phyloP scores from a whole-genome alignment of 2,329 filamentous ascomycete genomes.

The Xylariaceae sp. region DNA sequence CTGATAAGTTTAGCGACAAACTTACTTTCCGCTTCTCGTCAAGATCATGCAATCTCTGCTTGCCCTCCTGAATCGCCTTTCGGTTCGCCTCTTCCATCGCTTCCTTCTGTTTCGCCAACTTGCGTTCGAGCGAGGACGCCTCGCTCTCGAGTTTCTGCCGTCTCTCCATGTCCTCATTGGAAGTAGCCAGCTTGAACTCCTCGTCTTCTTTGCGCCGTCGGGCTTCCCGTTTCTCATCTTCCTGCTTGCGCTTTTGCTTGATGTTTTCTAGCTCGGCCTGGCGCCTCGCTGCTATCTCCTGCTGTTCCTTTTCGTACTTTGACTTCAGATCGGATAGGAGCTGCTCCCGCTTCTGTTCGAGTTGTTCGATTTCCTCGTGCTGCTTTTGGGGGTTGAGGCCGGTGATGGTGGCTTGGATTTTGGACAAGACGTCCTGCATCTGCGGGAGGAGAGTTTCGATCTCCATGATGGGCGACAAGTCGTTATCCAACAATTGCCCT shows the following conservation, averaged over 20 bases:
- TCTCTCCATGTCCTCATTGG: slow-evolving; percentile 31
- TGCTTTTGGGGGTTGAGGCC: slow-evolving; percentile 32
- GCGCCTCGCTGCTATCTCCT: slow-evolving; percentile 29
- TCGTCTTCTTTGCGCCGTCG: slow-evolving; percentile 35
- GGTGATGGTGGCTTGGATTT: slow-evolving; percentile 36
- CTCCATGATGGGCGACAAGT: slow-evolving; percentile 25
- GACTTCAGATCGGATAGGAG: slow-evolving; percentile 31
- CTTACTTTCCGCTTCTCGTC: slow-evolving; percentile 34
- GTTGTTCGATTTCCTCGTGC: slow-evolving; percentile 34
- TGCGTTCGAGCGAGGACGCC: slow-evolving; percentile 31
- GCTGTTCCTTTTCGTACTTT: slow-evolving; percentile 31
- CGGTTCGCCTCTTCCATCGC: slow-evolving; percentile 31
- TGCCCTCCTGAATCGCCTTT: slow-evolving; percentile 29
- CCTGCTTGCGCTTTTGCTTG: slow-evolving; percentile 33
- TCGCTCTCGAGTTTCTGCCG: slow-evolving; percentile 29
- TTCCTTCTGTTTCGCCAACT: slow-evolving; percentile 34
- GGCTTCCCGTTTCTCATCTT: slow-evolving; percentile 38
- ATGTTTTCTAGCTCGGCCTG: slow-evolving; percentile 31
- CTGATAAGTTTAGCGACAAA: not conserved
- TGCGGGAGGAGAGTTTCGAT: slow-evolving; percentile 37
- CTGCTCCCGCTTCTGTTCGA: slow-evolving; percentile 36
- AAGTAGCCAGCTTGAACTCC: slow-evolving; percentile 26
- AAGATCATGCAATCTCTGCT: slow-evolving; percentile 30
- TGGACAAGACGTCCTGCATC: slow-evolving; percentile 39
- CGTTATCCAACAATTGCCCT: too few relatives aligned